These are phyloP conservation scores for Rhodomyrtus psidioides DNA, from an alignment of 441 rosid species.

Conservation along the genomic window DNA sequence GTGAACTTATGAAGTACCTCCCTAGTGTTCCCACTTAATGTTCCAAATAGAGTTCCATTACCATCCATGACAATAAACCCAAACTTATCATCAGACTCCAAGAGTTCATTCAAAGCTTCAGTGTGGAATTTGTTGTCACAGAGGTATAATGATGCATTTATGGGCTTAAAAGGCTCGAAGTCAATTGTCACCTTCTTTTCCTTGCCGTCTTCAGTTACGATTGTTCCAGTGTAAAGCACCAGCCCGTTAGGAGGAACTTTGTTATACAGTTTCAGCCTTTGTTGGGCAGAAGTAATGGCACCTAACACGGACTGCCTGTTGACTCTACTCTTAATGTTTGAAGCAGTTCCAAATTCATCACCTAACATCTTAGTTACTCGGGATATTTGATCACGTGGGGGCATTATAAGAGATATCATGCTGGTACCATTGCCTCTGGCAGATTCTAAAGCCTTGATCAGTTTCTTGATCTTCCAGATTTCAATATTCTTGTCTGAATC, in stretches of 20 bases:
- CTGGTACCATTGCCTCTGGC: conserved; percentile 87
- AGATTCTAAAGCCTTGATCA: conserved; percentile 70
- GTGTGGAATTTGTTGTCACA: conserved; percentile 86
- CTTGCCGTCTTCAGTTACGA: conserved; percentile 79
- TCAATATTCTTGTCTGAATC: conserved; percentile 79
- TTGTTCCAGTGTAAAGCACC: conserved; percentile 78
- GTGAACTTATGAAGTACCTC: conserved; percentile 81
- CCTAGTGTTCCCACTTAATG: conserved; percentile 73
- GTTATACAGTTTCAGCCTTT: conserved; percentile 75
- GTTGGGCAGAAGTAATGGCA: conserved; percentile 87
- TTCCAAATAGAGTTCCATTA: conserved; percentile 75
- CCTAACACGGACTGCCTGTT: conserved; percentile 81
- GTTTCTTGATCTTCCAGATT: conserved; percentile 80
- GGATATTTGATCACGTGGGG: conserved; percentile 83
- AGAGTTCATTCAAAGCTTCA: conserved; percentile 71
- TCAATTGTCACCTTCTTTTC: conserved; percentile 89
- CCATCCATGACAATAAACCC: conserved; percentile 90
- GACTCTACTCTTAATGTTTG: conserved; percentile 76
- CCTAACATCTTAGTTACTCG: conserved; percentile 85
- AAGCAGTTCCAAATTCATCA: conserved; percentile 81
- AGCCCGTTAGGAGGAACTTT: conserved; percentile 82
- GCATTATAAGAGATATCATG: conserved; percentile 88
- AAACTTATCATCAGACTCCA: conserved; percentile 74
- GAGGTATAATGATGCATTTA: conserved; percentile 69
- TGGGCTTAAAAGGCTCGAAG: conserved; percentile 85